Base-by-base conservation (phyloP, 257 asterid genomes). In the Marsdenia floribunda region DNA sequence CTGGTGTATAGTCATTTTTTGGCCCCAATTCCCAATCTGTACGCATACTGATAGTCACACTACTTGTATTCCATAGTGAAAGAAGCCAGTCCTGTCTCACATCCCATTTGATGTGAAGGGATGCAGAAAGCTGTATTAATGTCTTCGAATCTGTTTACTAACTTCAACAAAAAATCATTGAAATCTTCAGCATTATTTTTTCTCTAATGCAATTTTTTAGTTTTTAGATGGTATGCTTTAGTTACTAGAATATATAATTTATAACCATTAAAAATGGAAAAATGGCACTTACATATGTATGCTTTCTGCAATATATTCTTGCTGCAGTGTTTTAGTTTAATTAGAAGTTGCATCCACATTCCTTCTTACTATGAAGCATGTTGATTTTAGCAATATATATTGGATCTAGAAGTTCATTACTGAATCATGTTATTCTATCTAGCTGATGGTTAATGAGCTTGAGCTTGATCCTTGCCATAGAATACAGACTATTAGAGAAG, bases 71-170 rank as follows among this genome's bases (percentile, higher is more conserved):
- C 50, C 50, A 70, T 72, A 79, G 85, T 47, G 76, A 81, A 87
- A 74, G 73, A 77, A 86, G 80, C 75, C 71, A 58, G 74, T 67
- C 61, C 60, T 77, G 50, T 82, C 71, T 74, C 80, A 29, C 87
- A 50, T 74, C 80, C 84, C 78, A 78, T 84, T 87, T 87, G 87
- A 79, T 81, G 81, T 82, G 88, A 82, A 77, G 77, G 78, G 77
- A 83, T 79, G 73, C 75, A 75, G 68, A 50, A 77, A 78, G 79
- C 80, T 86, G 80, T 82, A 77, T 77, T 70, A 71, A 83, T 81
- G 59, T 80, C 74, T 81, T 66, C 53, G 49, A 9, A 19, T 38
- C 71, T 24, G 54, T 59, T 64, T 40, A 21, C 72, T 46, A 69
- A 53, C 57, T 49, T 52, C 40, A 58, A 40, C 76, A 49, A 57